Evolutionary conservation across 1,139 yeast species (phyloP).

Genomic region (Suhomyces yuchorum): DNA sequence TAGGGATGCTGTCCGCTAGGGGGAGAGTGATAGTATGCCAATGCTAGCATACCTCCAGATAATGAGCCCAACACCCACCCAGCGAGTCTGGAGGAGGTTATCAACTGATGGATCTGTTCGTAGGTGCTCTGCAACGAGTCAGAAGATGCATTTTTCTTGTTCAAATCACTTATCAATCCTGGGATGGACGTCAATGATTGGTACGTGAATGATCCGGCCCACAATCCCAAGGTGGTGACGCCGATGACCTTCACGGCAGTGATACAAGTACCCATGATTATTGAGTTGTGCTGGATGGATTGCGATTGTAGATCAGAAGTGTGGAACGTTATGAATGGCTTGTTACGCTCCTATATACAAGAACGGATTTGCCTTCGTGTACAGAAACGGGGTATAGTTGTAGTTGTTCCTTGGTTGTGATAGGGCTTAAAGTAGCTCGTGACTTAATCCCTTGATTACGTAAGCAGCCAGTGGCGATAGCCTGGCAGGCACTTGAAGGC

Average conservation of each 20-base stretch:
- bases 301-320: not conserved
- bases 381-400: not conserved
- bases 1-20: conserved; percentile 55
- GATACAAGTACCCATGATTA: conserved; percentile 48
- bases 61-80: conserved; percentile 39
- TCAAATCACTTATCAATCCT: conserved; percentile 33
- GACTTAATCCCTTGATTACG: conserved; percentile 11
- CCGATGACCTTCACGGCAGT: conserved; percentile 54
- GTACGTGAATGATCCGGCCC: conserved; percentile 44
- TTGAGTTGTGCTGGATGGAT: not conserved
- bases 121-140: conserved; percentile 10
- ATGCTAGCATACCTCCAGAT: conserved; percentile 40
- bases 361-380: conserved; percentile 1
- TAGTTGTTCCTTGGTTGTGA: not conserved
- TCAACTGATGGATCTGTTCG: conserved; percentile 11
- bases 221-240: conserved; percentile 53
- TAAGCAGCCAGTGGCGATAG: not conserved
- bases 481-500: not conserved
- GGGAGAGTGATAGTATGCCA: conserved; percentile 47
- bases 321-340: not conserved
- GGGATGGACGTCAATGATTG: conserved; percentile 43
- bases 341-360: not conserved
- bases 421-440: conserved; percentile 1
- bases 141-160: conserved; percentile 11
- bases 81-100: conserved; percentile 27